Evolutionary conservation across 306 rosid genomes (phyloP).

Genomic region (Inga leiocalycina): DNA sequence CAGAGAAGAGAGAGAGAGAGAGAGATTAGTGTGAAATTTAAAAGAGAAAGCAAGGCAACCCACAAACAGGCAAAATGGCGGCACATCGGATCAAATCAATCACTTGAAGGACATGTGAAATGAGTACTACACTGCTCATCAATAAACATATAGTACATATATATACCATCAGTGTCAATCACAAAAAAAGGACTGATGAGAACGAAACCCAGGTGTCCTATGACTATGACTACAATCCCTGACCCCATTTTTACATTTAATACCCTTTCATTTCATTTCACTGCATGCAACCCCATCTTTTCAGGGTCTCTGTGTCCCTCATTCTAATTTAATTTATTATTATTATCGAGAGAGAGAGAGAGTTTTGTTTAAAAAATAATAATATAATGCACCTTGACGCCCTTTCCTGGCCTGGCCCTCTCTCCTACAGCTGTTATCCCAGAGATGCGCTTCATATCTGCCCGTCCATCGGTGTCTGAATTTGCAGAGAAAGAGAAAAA

Average conservation of each 20-base stretch:
- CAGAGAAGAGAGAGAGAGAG: background rate
- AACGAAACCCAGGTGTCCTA: conserved; percentile 31
- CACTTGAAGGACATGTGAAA: conserved; percentile 39
- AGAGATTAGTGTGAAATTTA: background rate
- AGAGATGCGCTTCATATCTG: conserved; percentile 96
- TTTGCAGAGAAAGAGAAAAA: background rate
- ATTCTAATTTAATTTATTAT: background rate
- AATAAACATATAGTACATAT: conserved; percentile 4
- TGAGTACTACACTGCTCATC: conserved; percentile 17
- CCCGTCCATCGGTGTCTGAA: conserved; percentile 96
- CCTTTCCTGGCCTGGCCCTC: conserved; percentile 94
- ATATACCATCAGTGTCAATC: conserved; percentile 55
- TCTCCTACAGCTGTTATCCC: conserved; percentile 93
- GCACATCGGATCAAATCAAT: conserved; percentile 76
- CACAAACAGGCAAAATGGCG: conserved; percentile 66
- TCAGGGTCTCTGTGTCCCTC: background rate
- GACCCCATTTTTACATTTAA: background rate
- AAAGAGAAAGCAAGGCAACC: background rate
- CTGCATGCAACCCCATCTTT: conserved; percentile 43
- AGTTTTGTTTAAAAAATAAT: no score
- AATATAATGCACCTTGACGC: conserved; percentile 70
- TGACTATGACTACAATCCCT: background rate
- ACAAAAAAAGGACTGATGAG: conserved; percentile 38
- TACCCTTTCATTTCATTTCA: background rate
- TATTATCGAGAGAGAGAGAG: background rate